These are phyloP conservation scores for Globisporangium yorkense DNA, from an alignment of 352 stramenopile species.

Conservation along the genomic window DNA sequence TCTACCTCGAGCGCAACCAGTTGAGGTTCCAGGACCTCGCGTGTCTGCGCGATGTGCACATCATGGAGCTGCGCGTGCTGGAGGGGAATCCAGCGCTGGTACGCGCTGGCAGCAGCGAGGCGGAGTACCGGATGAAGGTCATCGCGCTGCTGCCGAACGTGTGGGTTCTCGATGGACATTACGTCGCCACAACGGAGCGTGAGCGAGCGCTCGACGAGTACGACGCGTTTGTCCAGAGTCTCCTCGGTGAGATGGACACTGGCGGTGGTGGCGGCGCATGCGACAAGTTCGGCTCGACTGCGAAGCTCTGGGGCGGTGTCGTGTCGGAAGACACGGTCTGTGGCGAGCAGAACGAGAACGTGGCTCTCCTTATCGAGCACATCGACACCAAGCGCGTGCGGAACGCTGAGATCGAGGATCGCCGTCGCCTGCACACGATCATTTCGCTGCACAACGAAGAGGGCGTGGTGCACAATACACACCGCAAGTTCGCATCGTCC, in stretches of 20 bases:
- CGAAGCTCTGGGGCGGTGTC: constrained; percentile 23
- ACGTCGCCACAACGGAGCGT: constrained; percentile 36
- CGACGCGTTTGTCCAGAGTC: constrained; percentile 25
- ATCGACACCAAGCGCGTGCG: constrained; percentile 7
- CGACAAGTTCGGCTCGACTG: constrained; percentile 28
- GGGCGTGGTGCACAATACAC: constrained; percentile 32
- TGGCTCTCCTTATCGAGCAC: constrained; percentile 15
- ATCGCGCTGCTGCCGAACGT: constrained; percentile 46
- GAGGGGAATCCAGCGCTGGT: constrained; percentile 28
- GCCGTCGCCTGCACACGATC: constrained; percentile 32
- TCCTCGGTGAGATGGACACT: constrained; percentile 12
- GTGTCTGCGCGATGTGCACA: constrained; percentile 46
- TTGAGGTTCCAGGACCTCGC: constrained; percentile 46
- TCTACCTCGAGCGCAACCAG: constrained; percentile 43
- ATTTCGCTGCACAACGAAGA: constrained; percentile 43
- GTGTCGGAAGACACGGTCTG: neutral
- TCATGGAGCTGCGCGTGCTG: constrained; percentile 40
- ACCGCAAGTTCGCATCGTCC: constrained; percentile 36
- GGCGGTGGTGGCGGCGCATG: neutral
- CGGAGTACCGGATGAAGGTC: constrained; percentile 36
- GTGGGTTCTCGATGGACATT: constrained; percentile 60
- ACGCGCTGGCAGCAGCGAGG: constrained; percentile 3
- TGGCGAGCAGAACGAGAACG: constrained; percentile 9
- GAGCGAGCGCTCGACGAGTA: constrained; percentile 29
- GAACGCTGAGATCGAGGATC: constrained; percentile 15